These are phyloP conservation scores for Aspergillus nomiae DNA, from an alignment of 2,329 filamentous ascomycete genomes.

Conservation along the genomic window DNA sequence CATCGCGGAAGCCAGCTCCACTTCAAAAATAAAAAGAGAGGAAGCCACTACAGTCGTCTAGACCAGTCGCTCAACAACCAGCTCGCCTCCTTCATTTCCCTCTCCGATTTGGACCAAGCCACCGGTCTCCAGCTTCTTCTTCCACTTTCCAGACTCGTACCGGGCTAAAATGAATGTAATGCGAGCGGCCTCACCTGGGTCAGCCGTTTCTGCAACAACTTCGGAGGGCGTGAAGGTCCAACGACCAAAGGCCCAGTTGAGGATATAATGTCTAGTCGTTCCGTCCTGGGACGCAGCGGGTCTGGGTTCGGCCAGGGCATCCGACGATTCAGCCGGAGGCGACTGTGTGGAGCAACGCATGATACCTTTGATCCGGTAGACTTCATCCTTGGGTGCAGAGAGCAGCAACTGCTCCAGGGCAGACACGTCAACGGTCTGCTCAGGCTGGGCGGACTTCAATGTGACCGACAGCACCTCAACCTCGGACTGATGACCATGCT, in stretches of 20 bases:
- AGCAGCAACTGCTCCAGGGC: slow-evolving; percentile 69
- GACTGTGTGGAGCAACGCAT: slow-evolving; percentile 48
- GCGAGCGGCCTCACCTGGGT: slow-evolving; percentile 36
- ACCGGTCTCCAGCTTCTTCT: slow-evolving; percentile 48
- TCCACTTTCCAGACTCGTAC: slow-evolving; percentile 52
- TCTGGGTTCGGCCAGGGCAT: slow-evolving; percentile 35
- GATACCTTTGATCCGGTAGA: slow-evolving; percentile 89
- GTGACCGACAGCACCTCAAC: slow-evolving; percentile 90
- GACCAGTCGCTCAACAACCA: slow-evolving; percentile 39
- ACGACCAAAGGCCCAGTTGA: slow-evolving; percentile 97
- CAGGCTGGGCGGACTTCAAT: slow-evolving; percentile 50
- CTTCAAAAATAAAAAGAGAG: slow-evolving; percentile 4
- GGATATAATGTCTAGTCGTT: slow-evolving; percentile 67
- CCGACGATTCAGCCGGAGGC: slow-evolving; percentile 50
- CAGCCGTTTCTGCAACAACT: slow-evolving; percentile 41
- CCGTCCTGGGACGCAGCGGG: slow-evolving; percentile 27
- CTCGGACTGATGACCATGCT: slow-evolving; percentile 71
- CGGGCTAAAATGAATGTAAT: slow-evolving; percentile 52
- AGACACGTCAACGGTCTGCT: slow-evolving; percentile 55
- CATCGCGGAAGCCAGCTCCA: slow-evolving; percentile 22
- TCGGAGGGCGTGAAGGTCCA: slow-evolving; percentile 78
- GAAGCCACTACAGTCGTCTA: slow-evolving; percentile 17
- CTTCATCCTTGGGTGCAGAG: slow-evolving; percentile 83
- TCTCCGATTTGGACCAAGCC: slow-evolving; percentile 35
- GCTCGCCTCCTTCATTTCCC: slow-evolving; percentile 20